These are phyloP conservation scores for Apocynum venetum DNA, from an alignment of 257 asterid species.

Conservation along the genomic window DNA sequence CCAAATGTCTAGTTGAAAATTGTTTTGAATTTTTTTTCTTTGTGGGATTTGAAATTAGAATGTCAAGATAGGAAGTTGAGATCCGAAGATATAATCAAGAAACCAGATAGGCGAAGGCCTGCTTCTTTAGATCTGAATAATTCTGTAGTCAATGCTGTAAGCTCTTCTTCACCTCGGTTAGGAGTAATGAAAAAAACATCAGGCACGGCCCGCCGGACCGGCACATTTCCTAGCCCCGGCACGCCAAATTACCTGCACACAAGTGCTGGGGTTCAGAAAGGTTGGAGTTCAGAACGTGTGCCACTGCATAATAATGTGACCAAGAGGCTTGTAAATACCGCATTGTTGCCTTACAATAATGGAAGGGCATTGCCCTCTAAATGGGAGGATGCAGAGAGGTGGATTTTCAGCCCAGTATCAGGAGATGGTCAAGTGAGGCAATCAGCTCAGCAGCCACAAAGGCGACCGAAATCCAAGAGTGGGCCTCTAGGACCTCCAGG, in stretches of 20 bases:
- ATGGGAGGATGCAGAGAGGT: conserved; percentile 99
- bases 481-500: conserved; percentile 98
- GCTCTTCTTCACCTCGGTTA: conserved; percentile 63
- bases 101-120: conserved; percentile 57
- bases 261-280: conserved; percentile 69
- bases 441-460: conserved; percentile 66
- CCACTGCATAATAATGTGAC: conserved; percentile 49
- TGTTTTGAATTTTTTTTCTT: conserved; percentile 2
- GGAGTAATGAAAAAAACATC: conserved; percentile 58
- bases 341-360: conserved; percentile 57
- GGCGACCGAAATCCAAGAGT: conserved; percentile 85
- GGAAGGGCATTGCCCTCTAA: conserved; percentile 87
- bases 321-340: conserved; percentile 43
- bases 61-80: conserved; percentile 73
- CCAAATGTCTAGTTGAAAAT: not conserved
- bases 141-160: conserved; percentile 31
- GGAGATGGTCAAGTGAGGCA: conserved; percentile 57
- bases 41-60: conserved; percentile 41
- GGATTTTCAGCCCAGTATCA: conserved; percentile 84
- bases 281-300: conserved; percentile 94
- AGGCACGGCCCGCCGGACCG: conserved; percentile 34
- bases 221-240: conserved; percentile 82
- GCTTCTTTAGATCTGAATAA: conserved; percentile 75
- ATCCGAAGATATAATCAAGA: conserved; percentile 47
- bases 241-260: conserved; percentile 72